phyloP scores from a whole-genome alignment of 495 filamentous ascomycete genomes.

The Paragyromitra xinjiangensis region DNA sequence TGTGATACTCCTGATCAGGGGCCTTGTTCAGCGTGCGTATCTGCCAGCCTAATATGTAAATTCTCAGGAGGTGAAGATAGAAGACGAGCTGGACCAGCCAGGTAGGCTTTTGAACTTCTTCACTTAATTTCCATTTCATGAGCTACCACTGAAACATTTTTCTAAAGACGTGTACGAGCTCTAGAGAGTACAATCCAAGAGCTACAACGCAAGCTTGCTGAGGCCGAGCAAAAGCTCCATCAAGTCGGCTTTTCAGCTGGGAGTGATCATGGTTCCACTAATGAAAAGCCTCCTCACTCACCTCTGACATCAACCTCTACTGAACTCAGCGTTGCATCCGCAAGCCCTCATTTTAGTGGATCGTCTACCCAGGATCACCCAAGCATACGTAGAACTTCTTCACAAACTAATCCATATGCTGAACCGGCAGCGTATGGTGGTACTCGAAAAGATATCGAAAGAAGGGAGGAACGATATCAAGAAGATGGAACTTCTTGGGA shows the following conservation, averaged over 20 bases:
- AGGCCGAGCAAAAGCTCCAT: conserved; percentile 44
- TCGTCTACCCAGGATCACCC: conserved; percentile 14
- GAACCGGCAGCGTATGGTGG: conserved; percentile 10
- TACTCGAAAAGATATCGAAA: not conserved
- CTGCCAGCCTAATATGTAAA: conserved; percentile 57
- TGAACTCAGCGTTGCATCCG: conserved; percentile 15
- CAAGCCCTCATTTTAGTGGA: conserved; percentile 35
- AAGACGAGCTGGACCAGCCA: conserved; percentile 55
- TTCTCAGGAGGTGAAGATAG: conserved; percentile 57
- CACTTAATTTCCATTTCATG: not conserved
- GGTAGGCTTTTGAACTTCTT: conserved; percentile 41
- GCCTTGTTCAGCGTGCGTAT: conserved; percentile 53
- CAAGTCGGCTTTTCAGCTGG: conserved; percentile 20
- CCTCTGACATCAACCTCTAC: conserved; percentile 34
- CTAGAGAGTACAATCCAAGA: conserved; percentile 52
- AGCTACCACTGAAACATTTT: not conserved
- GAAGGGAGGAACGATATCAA: conserved; percentile 32
- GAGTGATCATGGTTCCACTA: conserved; percentile 22
- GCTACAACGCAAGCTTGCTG: conserved; percentile 49
- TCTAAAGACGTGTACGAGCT: conserved; percentile 47
- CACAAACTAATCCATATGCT: conserved; percentile 2
- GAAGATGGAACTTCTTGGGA: conserved; percentile 51
- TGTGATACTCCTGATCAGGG: conserved; percentile 57
- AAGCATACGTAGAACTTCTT: not conserved
- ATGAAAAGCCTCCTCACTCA: conserved; percentile 32